Evolutionary conservation across 257 asterid species (phyloP).

Genomic region (Salvia rosmarinus): DNA sequence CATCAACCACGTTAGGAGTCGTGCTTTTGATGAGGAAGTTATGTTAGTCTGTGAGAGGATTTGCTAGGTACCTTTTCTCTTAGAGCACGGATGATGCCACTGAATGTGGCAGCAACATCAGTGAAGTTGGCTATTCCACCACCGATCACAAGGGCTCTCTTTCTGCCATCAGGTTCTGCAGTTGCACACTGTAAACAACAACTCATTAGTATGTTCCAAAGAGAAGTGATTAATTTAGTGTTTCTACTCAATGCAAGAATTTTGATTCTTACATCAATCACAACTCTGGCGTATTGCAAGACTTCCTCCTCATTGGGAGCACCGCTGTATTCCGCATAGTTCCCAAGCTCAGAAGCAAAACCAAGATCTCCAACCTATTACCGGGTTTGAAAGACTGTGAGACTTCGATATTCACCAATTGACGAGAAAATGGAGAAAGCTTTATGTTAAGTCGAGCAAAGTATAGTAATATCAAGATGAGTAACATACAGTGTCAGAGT

Average conservation of each 20-base stretch:
- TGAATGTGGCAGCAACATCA: slow-evolving; percentile 91
- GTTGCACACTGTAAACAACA: slow-evolving; percentile 77
- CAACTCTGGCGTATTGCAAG: slow-evolving; percentile 94
- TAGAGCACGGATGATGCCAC: slow-evolving; percentile 88
- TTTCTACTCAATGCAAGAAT: background rate
- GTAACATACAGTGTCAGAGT: slow-evolving; percentile 79
- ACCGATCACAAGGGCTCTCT: slow-evolving; percentile 90
- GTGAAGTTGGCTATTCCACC: slow-evolving; percentile 98
- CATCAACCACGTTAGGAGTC: background rate
- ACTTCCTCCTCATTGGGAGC: slow-evolving; percentile 98
- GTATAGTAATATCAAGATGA: slow-evolving; percentile 23
- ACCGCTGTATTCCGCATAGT: slow-evolving; percentile 95
- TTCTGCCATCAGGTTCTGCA: slow-evolving; percentile 83
- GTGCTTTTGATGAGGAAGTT: background rate
- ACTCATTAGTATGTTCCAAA: background rate
- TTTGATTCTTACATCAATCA: slow-evolving; percentile 69
- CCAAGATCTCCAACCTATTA: slow-evolving; percentile 95
- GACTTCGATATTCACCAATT: slow-evolving; percentile 9
- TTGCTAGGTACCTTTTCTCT: slow-evolving; percentile 73
- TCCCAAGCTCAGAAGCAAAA: slow-evolving; percentile 91
- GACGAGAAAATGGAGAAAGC: background rate
- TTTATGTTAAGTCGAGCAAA: background rate
- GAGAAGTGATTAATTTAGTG: background rate
- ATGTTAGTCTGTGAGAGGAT: background rate
- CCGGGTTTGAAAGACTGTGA: background rate